Evolutionary conservation across 75 land plant genomes (phyloP), one percentile per base, ranked within the genome.

Genomic region (Pseudotsuga menziesii): DNA sequence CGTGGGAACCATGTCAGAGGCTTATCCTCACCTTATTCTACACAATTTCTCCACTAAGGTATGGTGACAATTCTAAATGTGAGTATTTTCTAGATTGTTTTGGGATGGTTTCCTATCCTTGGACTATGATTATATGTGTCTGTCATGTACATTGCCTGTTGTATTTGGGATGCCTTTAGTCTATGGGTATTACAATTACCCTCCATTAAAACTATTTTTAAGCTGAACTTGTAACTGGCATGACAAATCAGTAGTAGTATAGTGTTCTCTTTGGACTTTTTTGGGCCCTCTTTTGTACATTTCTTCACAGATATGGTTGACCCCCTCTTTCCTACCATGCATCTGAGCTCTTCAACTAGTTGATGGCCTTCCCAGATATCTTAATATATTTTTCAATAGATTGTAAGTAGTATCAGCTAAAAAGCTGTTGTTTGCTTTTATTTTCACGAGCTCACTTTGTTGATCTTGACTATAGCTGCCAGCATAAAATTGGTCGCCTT

Each of bases 1-100:
- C 9, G 78, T 97, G 44, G 98, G 99, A 80, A 94, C 95, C 41
- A 94, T 97, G 92, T 88, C 99, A 52, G 96, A 94, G 85, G 98
- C 91, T 20, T 97, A 91, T 76, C 99, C 99, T 35, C 98, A 92
- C 79, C 76, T 97, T 17, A 91, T 97, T 57, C 82, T 94, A 56
- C 58, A 97, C 36, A 97, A 97, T 61, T 97, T 97, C 77, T 77
- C 84, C 29, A 92, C 88, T 27, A 94, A 97, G 92, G 96, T 95
- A 81, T 32, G 23, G 26, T 20, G 19, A 60, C 56, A 29, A 63
- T 29, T 64, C 1, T 64, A 17, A 16, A 17, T 64, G 12, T 41
- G 4, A 4, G 5, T 8, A 52, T 41, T 63, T 26, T 75, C 78
- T 78, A 2, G 9, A 12, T 9, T 77, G 20, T 36, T 77, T 75